Evolutionary conservation across 1,284 basidiomycete genomes (phyloP), one percentile per base, ranked within the genome.

Genomic region (Polyporus tsugae): DNA sequence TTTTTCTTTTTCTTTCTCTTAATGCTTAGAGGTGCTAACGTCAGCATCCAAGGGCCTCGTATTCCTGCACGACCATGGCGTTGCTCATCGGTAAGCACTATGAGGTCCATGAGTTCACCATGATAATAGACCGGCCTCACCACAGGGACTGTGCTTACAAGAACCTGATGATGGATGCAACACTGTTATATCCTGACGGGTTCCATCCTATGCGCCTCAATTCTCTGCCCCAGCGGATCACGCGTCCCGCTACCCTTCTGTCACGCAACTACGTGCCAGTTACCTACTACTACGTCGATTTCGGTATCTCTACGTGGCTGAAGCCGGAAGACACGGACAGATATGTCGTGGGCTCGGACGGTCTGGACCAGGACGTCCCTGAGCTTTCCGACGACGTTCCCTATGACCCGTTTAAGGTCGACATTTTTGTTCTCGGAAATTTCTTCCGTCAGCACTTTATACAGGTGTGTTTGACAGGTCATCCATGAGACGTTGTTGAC

Each of bases 331-430:
- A 57, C 6, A 36, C 63, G 0, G 7, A 19, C 2, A 62, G 57
- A n/a, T 57, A 70, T 9, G 75, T 73, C 2, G 22, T 66, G 2
- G 77, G 74, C 0, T 35, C 10, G 0, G 22, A 64, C 7, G 77
- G 75, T 0, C 63, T 72, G 7, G 78, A 79, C 9, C 62, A 65
- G 36, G 70, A 74, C 1, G 73, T 74, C 4, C 78, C 78, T 0
- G 78, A 79, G 60, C 70, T 79, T 0, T 77, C 75, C 1, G 57
- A 64, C 0, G 62, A 62, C 29, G 67, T 72, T 6, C 75, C 75
- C 1, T 78, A 80, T 44, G 78, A 80, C 52, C 77, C 78, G 1
- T 80, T 80, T 72, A 76, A 75, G 52, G 68, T 74, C 4, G 77
- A 78, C 60, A 67, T 79, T 19, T 79, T 74, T 60, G 72, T 73